Evolutionary conservation across 2,329 filamentous ascomycete species (phyloP), one percentile per base, ranked within the genome.

Genomic region (Sporothrix humicola): DNA sequence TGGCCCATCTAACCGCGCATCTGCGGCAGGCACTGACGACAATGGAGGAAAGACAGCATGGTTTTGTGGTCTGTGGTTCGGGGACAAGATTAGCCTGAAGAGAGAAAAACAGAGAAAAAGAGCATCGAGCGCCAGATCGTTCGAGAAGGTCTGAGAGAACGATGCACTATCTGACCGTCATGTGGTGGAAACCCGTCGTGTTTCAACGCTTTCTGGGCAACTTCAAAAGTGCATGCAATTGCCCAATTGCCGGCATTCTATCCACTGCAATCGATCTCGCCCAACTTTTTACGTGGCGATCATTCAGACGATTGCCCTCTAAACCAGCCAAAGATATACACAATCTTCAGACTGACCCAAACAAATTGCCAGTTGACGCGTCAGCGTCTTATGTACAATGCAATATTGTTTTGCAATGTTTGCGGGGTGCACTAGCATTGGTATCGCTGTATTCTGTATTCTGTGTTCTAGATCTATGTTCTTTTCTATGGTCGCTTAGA

Each of bases 21-120:
- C 54, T 56, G 54, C 8, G 54, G 54, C 54, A 56, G 54, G 20
- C 54, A 56, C 54, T 56, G 54, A 26, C 54, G 31, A 37, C 31
- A 37, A 37, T 7, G 7, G 31, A 37, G 31, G 31, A 37, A 37
- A 37, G 7, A 37, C 31, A 31, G 31, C 5, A 31, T 5, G 31
- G 31, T 31, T 31, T 31, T 5, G 31, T 31, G 31, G 31, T 37
- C 5, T 37, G 3, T 37, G 31, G 31, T 37, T 37, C 31, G 31
- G 31, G 31, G 31, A 37, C 31, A 5, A 5, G 3, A 37, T 37
- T 37, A 37, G 31, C 31, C 31, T 37, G 31, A 37, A 37, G 31
- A 37, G 2, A 37, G 31, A 7, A 37, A 37, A 3, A 7, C 31
- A 37, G 31, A 37, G 2, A 37, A 37, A 37, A 37, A 37, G 31